Base-by-base conservation (phyloP, 75 land plant species). In the Chamaecyparis obtusa region DNA sequence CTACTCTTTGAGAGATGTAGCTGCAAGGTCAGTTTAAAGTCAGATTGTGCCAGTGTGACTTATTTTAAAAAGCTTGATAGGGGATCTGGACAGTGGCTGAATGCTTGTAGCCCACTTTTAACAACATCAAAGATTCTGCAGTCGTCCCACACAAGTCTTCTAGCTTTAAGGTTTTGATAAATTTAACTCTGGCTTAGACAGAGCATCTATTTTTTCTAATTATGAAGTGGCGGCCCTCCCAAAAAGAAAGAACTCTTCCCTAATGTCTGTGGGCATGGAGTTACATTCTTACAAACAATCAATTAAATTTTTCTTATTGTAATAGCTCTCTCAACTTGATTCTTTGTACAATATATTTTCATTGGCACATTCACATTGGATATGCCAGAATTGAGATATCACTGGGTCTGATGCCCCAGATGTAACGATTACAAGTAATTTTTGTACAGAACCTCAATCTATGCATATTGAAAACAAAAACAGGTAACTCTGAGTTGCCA, bases 321-420 rank as follows among this genome's bases (percentile, higher is more conserved):
- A 44, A 43, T 80, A 44, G 30, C 51, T 80, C 44, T 80, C 27
- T 43, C n/a, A 80, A 80, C 19, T 80, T 80, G 8, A 43, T 41
- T 80, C 83, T 24, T 79, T 74, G 92, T 57, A 69, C 24, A 21
- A 6, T 19, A 93, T 27, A 56, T 87, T 93, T 57, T 57, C 64
- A 14, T 19, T 3, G 3, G 64, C 19, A 4, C 16, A 57, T 57
- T 57, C 24, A 57, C 60, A 57, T 17, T 19, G 24, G 60, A 57
- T 57, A 57, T 17, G 24, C 24, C 60, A 51, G 54, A 51, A 51
- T 51, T 9, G 2, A 57, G 21, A 57, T 19, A 5, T 21, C 19
- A 21, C 19, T 19, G 64, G 64, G 21, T 57, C 6, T 57, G 64
- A 19, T 57, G 21, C 64, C 64, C 16, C 24, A 57, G 64, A 5